Percentiles rank a stretch among this genome's conserved stretches.
Conservation (phyloP, 371 early-diverging fungal species). For the Haplosporangium sp. region DNA sequence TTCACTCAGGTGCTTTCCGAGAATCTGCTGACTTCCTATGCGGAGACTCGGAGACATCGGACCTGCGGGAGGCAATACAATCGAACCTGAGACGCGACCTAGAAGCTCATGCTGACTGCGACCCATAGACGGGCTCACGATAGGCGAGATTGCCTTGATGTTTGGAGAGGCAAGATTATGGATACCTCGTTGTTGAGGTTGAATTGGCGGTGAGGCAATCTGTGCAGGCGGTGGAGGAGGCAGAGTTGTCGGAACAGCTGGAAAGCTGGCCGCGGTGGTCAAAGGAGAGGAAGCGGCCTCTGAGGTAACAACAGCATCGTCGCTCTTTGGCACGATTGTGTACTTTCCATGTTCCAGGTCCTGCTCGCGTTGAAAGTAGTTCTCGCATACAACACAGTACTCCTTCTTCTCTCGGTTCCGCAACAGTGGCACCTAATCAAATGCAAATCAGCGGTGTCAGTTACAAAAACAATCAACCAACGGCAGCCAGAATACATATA, state of each 20-base stretch:
- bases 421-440: constrained; percentile 68
- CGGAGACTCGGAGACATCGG: constrained; percentile 32
- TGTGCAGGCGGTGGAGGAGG: constrained; percentile 23
- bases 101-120: constrained; percentile 27
- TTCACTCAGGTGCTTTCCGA: constrained; percentile 46
- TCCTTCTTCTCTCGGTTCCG: constrained; percentile 69
- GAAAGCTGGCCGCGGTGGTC: constrained; percentile 5
- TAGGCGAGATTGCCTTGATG: constrained; percentile 29
- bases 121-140: constrained; percentile 31
- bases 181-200: constrained; percentile 12
- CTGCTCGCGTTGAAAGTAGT: constrained; percentile 52
- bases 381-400: constrained; percentile 76
- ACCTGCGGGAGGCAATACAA: constrained; percentile 37
- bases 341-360: constrained; percentile 48
- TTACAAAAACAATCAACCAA: too few species aligned
- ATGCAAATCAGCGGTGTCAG: background rate
- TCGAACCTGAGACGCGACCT: constrained; percentile 36
- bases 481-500: background rate
- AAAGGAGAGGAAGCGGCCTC: background rate
- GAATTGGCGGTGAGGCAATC: constrained; percentile 14
- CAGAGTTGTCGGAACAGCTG: constrained; percentile 4
- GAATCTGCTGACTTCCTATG: constrained; percentile 38
- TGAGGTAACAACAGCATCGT: background rate
- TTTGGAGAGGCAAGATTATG: constrained; percentile 14
- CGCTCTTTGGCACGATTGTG: constrained; percentile 19